Conservation (phyloP, 1,139 yeast genomes). For the Candida frijolesensis region DNA sequence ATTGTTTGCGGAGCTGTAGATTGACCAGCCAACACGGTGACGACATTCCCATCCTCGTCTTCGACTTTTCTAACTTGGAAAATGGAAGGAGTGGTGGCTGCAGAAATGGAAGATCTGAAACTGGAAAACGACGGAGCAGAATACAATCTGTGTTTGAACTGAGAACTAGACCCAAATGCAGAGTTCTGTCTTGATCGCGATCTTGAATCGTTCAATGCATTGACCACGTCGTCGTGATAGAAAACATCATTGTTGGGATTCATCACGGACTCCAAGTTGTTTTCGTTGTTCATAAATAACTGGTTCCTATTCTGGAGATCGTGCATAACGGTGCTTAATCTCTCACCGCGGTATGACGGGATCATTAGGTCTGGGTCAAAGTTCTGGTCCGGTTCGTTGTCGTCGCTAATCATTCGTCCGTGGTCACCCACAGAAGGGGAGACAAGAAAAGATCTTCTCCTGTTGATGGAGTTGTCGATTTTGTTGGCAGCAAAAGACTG, state of each 20-base stretch:
- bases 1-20: slow-evolving; percentile 60
- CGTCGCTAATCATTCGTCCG: slow-evolving; percentile 37
- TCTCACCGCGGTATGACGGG: slow-evolving; percentile 64
- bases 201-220: slow-evolving; percentile 29
- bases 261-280: slow-evolving; percentile 15
- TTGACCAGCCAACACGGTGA: slow-evolving; percentile 77
- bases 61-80: slow-evolving; percentile 66
- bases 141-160: slow-evolving; percentile 17
- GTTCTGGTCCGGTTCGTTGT: slow-evolving; percentile 41
- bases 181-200: slow-evolving; percentile 41
- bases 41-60: slow-evolving; percentile 70
- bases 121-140: slow-evolving; percentile 42
- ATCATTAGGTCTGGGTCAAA: slow-evolving; percentile 73
- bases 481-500: slow-evolving; percentile 49
- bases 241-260: slow-evolving; percentile 38
- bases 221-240: slow-evolving; percentile 42
- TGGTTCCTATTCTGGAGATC: slow-evolving; percentile 33
- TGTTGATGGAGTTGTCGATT: slow-evolving; percentile 47
- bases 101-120: slow-evolving; percentile 36
- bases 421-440: slow-evolving; percentile 15
- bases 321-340: slow-evolving; percentile 57
- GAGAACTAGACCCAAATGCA: slow-evolving; percentile 17
- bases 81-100: slow-evolving; percentile 52
- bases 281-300: slow-evolving; percentile 25
- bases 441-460: slow-evolving; percentile 42